These are phyloP conservation scores for Porcisia deanei DNA, from an alignment of 208 protist genomes.

Conservation along the genomic window DNA sequence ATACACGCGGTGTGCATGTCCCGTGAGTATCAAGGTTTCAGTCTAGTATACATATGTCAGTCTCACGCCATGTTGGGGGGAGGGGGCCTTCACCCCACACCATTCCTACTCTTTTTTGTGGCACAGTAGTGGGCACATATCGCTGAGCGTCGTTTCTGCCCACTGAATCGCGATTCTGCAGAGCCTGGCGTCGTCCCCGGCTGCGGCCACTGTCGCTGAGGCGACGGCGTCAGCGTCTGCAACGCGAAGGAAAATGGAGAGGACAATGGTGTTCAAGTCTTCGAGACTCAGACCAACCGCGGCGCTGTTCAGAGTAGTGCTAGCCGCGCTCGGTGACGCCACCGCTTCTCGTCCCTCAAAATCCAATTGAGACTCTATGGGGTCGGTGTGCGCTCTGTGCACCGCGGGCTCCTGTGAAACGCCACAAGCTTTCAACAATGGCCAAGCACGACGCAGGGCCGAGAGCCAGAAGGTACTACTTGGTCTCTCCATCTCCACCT, in stretches of 20 bases:
- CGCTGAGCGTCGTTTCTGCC: conserved; percentile 5
- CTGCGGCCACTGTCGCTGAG: conserved; percentile 4
- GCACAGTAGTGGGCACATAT: background rate
- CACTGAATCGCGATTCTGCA: conserved; percentile 12
- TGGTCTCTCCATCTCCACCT: background rate
- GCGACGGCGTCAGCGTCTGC: conserved; percentile 15
- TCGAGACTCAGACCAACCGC: background rate
- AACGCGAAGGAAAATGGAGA: conserved; percentile 26
- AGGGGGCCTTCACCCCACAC: background rate
- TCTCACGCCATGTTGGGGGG: no score
- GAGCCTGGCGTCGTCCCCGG: conserved; percentile 9
- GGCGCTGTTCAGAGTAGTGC: background rate
- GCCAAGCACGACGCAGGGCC: conserved; percentile 17
- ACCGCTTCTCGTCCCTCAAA: background rate
- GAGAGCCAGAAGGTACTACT: conserved; percentile 4
- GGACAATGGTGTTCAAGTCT: conserved; percentile 11
- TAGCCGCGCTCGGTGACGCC: no score
- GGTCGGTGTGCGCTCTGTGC: background rate
- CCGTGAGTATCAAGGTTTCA: no score
- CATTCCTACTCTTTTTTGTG: background rate
- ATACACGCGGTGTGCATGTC: no score
- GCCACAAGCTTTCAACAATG: conserved; percentile 6
- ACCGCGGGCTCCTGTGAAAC: background rate
- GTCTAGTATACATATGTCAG: no score
- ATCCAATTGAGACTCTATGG: background rate